Percentiles rank a stretch among this genome's conserved stretches.
Evolutionary conservation across 73 alveolate genomes (phyloP).

Genomic region (Tetrahymena malaccensis): DNA sequence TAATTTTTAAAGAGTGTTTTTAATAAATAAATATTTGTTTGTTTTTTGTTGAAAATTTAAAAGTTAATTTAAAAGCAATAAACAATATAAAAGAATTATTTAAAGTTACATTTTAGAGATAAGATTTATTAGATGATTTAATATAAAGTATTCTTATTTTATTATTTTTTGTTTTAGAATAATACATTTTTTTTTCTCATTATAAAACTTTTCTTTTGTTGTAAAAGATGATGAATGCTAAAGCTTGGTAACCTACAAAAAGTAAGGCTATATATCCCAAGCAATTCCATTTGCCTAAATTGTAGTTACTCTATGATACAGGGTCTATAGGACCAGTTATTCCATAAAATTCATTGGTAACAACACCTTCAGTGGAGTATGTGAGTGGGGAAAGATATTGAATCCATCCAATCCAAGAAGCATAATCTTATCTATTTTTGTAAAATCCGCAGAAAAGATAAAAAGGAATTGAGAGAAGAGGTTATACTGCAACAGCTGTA

Average conservation of each 20-base stretch:
- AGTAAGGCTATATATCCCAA: background rate
- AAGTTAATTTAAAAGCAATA: too few relatives aligned
- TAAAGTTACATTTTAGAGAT: background rate
- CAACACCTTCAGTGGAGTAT: constrained; percentile 25
- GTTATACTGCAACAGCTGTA: constrained; percentile 32
- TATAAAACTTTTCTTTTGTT: background rate
- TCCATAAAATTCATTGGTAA: background rate
- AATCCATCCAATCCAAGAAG: constrained; percentile 23
- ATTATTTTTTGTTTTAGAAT: background rate
- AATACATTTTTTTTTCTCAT: background rate
- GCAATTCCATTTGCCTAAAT: background rate
- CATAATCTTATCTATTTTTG: background rate
- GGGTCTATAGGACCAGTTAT: background rate
- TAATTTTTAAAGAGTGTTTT: too few relatives aligned
- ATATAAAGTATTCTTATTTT: background rate
- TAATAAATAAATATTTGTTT: too few relatives aligned
- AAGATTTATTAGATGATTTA: background rate
- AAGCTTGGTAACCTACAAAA: background rate
- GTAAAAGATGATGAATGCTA: background rate
- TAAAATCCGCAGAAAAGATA: constrained; percentile 31
- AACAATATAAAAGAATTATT: background rate
- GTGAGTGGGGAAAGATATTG: constrained; percentile 35
- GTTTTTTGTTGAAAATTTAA: too few relatives aligned
- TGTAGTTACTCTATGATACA: background rate
- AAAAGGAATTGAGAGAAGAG: constrained; percentile 14